Conservation (phyloP, 2,329 filamentous ascomycete species). For the Macrophomina pseudophaseolina region DNA sequence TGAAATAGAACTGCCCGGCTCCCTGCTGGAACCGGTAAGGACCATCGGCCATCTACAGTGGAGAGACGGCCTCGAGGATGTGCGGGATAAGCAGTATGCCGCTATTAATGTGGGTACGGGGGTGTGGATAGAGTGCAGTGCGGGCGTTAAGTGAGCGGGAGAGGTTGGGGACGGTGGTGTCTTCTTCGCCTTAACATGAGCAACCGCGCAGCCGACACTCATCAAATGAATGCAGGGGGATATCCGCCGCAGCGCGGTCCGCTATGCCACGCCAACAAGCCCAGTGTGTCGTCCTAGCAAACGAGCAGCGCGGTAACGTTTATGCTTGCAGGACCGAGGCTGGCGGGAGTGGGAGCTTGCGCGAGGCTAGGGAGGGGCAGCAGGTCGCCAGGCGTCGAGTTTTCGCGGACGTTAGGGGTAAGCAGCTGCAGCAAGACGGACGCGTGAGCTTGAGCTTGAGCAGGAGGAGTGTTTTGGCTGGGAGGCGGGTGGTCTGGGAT, state of each 20-base stretch:
- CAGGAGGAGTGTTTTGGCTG: conserved; percentile 18
- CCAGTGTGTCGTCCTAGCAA: conserved; percentile 15
- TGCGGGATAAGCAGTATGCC: conserved; percentile 16
- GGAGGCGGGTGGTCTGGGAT: conserved; percentile 24
- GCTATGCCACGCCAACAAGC: conserved; percentile 16
- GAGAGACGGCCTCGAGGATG: conserved; percentile 27
- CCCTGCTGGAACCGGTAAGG: conserved; percentile 66
- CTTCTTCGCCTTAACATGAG: conserved; percentile 57
- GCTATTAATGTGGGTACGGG: conserved; percentile 26
- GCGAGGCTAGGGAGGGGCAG: conserved; percentile 7
- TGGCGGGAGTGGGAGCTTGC: conserved; percentile 4
- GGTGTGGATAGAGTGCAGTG: conserved; percentile 33
- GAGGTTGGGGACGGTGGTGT: conserved; percentile 49
- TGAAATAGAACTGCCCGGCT: conserved; percentile 65
- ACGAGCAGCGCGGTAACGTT: conserved; percentile 12
- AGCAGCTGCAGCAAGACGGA: conserved; percentile 9
- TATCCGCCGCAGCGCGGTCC: conserved; percentile 19
- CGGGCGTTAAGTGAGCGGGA: conserved; percentile 47
- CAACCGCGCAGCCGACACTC: conserved; percentile 27
- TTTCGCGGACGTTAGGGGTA: neutral
- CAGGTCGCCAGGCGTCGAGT: neutral
- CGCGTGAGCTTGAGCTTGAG: conserved; percentile 22
- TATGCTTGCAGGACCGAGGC: conserved; percentile 15
- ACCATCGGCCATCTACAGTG: conserved; percentile 72
- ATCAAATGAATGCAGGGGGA: conserved; percentile 26